A percentile compares a stretch with the other conserved stretches of the same genome.
phyloP scores from a whole-genome alignment of 257 asterid genomes.

The Solanum clarkiae region DNA sequence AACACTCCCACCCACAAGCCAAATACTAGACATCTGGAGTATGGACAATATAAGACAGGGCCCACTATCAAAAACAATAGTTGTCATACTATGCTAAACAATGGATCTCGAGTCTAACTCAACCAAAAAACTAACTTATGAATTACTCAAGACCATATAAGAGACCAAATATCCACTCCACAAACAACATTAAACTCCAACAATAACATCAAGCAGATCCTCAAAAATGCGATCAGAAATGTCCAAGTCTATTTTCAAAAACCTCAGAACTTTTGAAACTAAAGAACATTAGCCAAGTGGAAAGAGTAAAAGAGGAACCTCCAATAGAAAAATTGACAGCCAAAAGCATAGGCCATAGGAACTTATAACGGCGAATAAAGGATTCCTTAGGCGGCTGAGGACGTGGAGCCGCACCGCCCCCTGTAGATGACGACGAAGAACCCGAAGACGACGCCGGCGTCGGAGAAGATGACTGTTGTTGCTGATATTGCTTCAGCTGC shows the following conservation, averaged over 20 bases:
- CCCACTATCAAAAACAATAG: not conserved
- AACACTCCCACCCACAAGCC: not conserved
- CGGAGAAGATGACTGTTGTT: slow-evolving; percentile 14
- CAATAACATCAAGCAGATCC: not conserved
- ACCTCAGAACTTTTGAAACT: not conserved
- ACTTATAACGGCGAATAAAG: slow-evolving; percentile 56
- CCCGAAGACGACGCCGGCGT: slow-evolving; percentile 13
- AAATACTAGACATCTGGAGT: not conserved
- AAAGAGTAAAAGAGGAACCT: slow-evolving; percentile 25
- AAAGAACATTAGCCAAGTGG: not conserved
- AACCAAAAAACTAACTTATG: not conserved
- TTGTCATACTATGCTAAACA: not conserved
- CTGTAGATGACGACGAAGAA: slow-evolving; percentile 16
- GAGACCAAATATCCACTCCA: not conserved
- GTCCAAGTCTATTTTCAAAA: not conserved
- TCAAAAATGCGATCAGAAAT: not conserved
- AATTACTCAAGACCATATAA: not conserved
- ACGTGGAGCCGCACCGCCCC: slow-evolving; percentile 26
- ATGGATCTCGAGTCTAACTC: not conserved
- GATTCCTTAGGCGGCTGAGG: slow-evolving; percentile 49
- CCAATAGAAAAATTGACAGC: slow-evolving; percentile 68
- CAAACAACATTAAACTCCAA: not conserved
- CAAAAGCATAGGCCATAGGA: slow-evolving; percentile 62
- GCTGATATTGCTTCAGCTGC: slow-evolving; percentile 38
- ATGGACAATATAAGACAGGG: not conserved